A percentile compares a stretch with the other conserved stretches of the same genome.
Evolutionary conservation across 2,329 filamentous ascomycete species (phyloP).

Genomic region (Aspergillus phoenicis): DNA sequence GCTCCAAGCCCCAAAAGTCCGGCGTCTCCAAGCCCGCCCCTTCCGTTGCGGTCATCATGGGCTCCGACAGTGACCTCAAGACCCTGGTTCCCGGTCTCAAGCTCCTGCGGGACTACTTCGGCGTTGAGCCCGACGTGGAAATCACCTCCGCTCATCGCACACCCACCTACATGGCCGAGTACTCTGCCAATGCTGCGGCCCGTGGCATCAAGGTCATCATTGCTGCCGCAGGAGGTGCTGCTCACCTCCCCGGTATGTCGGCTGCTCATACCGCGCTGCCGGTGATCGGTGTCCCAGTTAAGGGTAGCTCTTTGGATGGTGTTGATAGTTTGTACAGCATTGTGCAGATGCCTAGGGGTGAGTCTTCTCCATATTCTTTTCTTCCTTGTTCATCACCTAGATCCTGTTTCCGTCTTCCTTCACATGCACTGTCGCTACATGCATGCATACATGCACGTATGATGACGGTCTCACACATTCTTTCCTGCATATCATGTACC

Average conservation of each 20-base stretch:
- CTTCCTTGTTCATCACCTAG: too few species aligned
- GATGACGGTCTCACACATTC: background rate
- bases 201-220: slow-evolving; percentile 74
- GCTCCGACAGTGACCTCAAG: slow-evolving; percentile 52
- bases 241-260: slow-evolving; percentile 74
- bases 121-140: slow-evolving; percentile 48
- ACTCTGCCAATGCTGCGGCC: slow-evolving; percentile 64
- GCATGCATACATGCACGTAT: background rate
- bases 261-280: slow-evolving; percentile 71
- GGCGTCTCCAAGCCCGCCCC: slow-evolving; percentile 37
- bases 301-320: slow-evolving; percentile 71
- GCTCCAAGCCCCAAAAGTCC: slow-evolving; percentile 36
- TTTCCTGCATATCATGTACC: background rate
- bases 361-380: slow-evolving; percentile 26
- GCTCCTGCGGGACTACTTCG: slow-evolving; percentile 46
- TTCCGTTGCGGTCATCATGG: slow-evolving; percentile 52
- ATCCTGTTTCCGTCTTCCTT: too few species aligned
- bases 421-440: background rate
- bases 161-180: slow-evolving; percentile 68
- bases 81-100: slow-evolving; percentile 49
- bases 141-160: slow-evolving; percentile 66
- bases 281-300: slow-evolving; percentile 77
- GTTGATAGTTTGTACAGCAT: slow-evolving; percentile 72
- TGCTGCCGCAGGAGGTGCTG: slow-evolving; percentile 73
- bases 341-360: slow-evolving; percentile 71